Evolutionary conservation across 1,284 basidiomycete species (phyloP), one percentile per base, ranked within the genome.

Genomic region (Mycena sp.): DNA sequence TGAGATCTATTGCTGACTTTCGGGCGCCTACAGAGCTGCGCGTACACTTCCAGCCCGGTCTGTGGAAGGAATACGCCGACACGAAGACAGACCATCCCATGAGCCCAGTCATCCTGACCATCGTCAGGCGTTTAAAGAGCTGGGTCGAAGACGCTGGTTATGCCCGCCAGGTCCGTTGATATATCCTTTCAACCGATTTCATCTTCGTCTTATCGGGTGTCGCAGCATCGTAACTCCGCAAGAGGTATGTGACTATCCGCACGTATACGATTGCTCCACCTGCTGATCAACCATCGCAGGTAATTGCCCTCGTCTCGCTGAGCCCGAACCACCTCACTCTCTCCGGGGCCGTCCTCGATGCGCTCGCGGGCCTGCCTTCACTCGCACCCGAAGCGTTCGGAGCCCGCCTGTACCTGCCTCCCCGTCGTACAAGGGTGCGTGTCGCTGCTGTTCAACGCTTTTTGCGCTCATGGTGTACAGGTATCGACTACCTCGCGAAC

Each of bases 151-250:
- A 85, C 83, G 4, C 71, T 81, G 19, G 80, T 84, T 23, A 83
- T 84, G 80, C 82, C 83, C 28, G 83, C 83, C n/a, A 84, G 83
- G 83, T 81, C 16, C n/a, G 37, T 29, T 45, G 44, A 72, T 45
- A n/a, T 17, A 26, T 29, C 41, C 14, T 35, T 29, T 12, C 51
- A 11, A 58, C 43, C 32, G n/a, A 21, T n/a, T 26, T 32, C 37
- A 29, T 17, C 29, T 23, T n/a, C 45, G 2, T 30, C 30, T 63
- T 16, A 64, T n/a, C n/a, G n/a, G n/a, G n/a, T n/a, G n/a, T n/a
- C n/a, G n/a, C n/a, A n/a, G 28, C 23, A 81, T 83, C 48, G 79
- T 83, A 9, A 81, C 80, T 2, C 70, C 76, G 1, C 72, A 76
- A 26, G 82, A 84, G 76, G 81, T 76, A 62, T 4, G 28, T 32